Base-by-base conservation (phyloP, 208 protist genomes). In the Leishmania tropica region DNA sequence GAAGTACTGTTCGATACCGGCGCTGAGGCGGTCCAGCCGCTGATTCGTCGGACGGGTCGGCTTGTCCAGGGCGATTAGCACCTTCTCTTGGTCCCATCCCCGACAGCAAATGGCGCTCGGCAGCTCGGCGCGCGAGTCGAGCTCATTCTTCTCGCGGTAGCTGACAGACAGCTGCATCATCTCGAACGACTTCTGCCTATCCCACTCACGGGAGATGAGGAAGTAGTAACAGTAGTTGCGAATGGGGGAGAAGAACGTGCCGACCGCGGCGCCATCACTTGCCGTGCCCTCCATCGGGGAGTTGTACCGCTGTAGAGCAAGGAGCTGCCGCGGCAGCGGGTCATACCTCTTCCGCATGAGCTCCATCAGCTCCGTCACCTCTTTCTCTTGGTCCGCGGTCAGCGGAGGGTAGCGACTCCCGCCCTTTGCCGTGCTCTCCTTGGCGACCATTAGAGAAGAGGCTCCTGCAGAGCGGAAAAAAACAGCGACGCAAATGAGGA, bases 161-260 rank as follows among this genome's bases (percentile, higher is more conserved):
- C 73, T 53, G 37, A 88, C 45, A 2, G 70, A 76, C 1, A 72
- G 42, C 19, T 88, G 40, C 17, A 88, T 19, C 90, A 96, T 93
- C 58, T 85, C 84, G 13, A 92, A 76, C 4, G 92, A 90, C 72
- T 88, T 88, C 42, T 82, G 77, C 24, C 93, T 75, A 51, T 94
- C 75, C 90, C 90, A 96, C 53, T 86, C 60, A 31, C 86, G 85
- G 4, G 88, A 70, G 19, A 83, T 54, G 28, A 94, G 85, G 76
- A 91, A 94, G 19, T 40, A 71, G 83, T 94, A 92, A 35, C 85
- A 87, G 81, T 87, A 89, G 35, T 87, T 60, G 28, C 89, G 88
- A 19, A 75, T 70, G 0, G 80, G 72, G 47, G 87, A 86, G 75
- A 87, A 53, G 8, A 47, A 21, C 24, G 88, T 93, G 56, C 65